phyloP scores from a whole-genome alignment of 257 asterid species.

The Sherardia arvensis region DNA sequence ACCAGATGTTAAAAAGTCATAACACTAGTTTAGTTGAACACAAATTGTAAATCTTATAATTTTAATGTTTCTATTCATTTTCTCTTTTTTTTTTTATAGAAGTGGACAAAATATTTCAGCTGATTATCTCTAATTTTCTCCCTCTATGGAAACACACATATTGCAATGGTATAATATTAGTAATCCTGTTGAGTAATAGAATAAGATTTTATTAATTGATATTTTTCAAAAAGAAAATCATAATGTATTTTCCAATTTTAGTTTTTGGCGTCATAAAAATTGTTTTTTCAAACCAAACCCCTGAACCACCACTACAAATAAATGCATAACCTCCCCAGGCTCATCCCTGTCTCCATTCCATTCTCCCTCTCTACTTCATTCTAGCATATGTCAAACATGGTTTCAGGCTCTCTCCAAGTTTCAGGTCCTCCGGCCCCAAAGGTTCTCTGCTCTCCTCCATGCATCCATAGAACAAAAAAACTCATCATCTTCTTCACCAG shows the following conservation, averaged over 20 bases:
- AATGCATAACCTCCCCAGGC: not conserved
- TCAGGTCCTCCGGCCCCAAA: slow-evolving; percentile 30
- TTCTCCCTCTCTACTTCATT: not conserved
- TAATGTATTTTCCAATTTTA: not conserved
- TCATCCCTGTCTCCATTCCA: not conserved
- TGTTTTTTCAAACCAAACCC: not conserved
- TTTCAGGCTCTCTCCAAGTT: slow-evolving; percentile 33
- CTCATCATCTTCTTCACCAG: not conserved
- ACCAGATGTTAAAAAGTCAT: no score
- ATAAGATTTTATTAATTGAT: no score
- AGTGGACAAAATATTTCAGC: no score
- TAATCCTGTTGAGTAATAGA: no score
- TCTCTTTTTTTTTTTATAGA: no score
- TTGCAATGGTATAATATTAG: not conserved
- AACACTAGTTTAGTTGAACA: no score
- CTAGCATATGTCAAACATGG: slow-evolving; percentile 26
- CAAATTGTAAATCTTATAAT: no score
- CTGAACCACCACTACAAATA: slow-evolving; percentile 6
- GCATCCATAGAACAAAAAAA: not conserved
- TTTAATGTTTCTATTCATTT: no score
- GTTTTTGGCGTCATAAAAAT: not conserved
- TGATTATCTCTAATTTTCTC: no score
- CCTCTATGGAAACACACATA: no score
- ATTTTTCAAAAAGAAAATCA: not conserved
- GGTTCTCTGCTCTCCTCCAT: slow-evolving; percentile 19